Evolutionary conservation across 2,329 filamentous ascomycete genomes (phyloP).

Genomic region (Cytospora paraplurivora): DNA sequence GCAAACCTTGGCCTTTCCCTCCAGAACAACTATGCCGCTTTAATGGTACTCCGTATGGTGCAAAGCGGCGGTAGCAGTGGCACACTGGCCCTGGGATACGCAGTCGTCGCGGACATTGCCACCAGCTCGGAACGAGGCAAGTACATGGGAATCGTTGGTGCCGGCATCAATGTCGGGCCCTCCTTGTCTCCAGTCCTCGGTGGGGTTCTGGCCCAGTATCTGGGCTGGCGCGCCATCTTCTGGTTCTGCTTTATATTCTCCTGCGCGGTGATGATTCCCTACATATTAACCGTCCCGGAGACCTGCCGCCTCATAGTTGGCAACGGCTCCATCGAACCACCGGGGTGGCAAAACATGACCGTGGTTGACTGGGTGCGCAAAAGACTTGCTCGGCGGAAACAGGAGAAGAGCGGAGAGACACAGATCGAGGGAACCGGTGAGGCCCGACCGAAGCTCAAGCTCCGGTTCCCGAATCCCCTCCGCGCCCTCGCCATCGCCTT

Average conservation of each 20-base stretch:
- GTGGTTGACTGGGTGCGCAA: slow-evolving; percentile 51
- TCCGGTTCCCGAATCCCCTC: slow-evolving; percentile 59
- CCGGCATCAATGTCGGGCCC: slow-evolving; percentile 58
- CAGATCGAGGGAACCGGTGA: slow-evolving; percentile 6
- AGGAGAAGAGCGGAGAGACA: slow-evolving; percentile 34
- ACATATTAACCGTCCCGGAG: slow-evolving; percentile 59
- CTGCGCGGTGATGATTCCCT: slow-evolving; percentile 53
- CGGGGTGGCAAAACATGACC: slow-evolving; percentile 57
- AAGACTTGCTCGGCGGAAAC: slow-evolving; percentile 36
- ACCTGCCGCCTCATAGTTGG: slow-evolving; percentile 62
- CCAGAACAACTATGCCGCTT: slow-evolving; percentile 57
- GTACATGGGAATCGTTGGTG: slow-evolving; percentile 70
- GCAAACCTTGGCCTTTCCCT: slow-evolving; percentile 63
- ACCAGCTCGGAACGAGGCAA: slow-evolving; percentile 69
- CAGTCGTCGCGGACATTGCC: slow-evolving; percentile 71
- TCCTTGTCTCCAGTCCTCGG: slow-evolving; percentile 63
- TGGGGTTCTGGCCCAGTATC: slow-evolving; percentile 62
- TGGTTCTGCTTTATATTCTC: slow-evolving; percentile 67
- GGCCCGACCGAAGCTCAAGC: slow-evolving; percentile 35
- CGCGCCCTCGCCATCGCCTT: slow-evolving; percentile 55
- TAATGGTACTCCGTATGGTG: slow-evolving; percentile 62
- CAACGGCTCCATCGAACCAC: slow-evolving; percentile 62
- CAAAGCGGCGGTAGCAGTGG: slow-evolving; percentile 68
- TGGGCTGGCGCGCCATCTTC: slow-evolving; percentile 70
- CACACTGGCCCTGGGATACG: slow-evolving; percentile 70